Base-by-base conservation (phyloP, 2,329 filamentous ascomycete genomes). In the Xenosphaeropsis pyriputrescens region DNA sequence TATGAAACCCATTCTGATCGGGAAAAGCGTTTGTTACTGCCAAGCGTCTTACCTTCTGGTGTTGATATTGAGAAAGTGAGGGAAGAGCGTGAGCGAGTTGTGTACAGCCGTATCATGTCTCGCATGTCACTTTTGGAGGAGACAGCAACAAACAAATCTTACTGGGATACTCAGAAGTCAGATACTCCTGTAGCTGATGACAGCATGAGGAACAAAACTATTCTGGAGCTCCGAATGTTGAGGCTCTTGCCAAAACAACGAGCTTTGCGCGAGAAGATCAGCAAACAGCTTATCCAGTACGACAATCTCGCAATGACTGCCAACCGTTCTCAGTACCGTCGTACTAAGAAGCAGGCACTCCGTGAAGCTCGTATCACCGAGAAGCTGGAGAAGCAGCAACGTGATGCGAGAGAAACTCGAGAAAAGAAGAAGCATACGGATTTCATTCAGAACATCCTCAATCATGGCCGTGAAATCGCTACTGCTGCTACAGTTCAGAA, bases 341-440 rank as follows among this genome's bases (percentile, higher is more conserved):
- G 91, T 36, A 82, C 91, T 67, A 98, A 98, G 79, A 96, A 95
- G 65, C 89, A 95, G 59, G 93, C 82, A 36, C 71, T 96, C 36
- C 80, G 89, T 29, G 91, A 98, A 62, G 91, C 91, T 40, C 81
- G 89, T 40, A 93, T 98, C 47, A 98, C 91, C 0, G 91, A 98
- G 71, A 98, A 95, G 61, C 75, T 98, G 2, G 91, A 98, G 72
- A 96, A 96, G 64, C 88, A 98, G 58, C 91, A 98, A 57, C 85
- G 91, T 40, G 89, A 96, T 58, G 89, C 88, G 32, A 83, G 91
- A 41, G 89, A 96, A 64, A 85, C 83, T 47, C 84, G 93, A 45
- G 91, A 98, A 63, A 94, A 93, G 76, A 91, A 93, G 75, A 94
- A 93, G 64, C 89, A 96, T 54, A 75, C 72, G 43, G 89, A 96